phyloP scores from a whole-genome alignment of 139 green algal genomes.

The Pedinophyceae sp. region DNA sequence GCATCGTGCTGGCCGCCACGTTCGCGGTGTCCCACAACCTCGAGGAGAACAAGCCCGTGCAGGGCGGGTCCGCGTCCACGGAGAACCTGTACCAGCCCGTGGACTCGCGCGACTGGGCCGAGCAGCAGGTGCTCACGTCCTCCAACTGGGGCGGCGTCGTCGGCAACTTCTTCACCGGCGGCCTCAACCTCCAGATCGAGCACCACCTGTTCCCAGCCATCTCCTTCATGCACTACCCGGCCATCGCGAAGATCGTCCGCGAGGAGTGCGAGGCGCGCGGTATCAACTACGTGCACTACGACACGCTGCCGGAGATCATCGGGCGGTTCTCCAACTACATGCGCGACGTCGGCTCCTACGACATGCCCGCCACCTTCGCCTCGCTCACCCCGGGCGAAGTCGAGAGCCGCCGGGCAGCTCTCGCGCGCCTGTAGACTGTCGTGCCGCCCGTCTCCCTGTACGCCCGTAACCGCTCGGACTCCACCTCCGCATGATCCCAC shows the following conservation, averaged over 20 bases:
- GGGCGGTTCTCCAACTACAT: neutral
- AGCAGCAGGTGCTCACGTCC: conserved; percentile 55
- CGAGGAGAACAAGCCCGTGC: conserved; percentile 44
- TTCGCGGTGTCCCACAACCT: conserved; percentile 75
- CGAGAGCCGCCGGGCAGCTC: no score
- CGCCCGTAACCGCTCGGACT: no score
- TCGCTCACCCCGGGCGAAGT: no score
- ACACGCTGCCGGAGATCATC: conserved; percentile 22
- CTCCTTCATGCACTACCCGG: conserved; percentile 62
- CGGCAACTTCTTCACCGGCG: conserved; percentile 73
- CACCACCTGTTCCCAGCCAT: conserved; percentile 67
- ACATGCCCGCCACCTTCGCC: no score
- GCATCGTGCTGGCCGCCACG: conserved; percentile 52
- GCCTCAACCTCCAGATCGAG: conserved; percentile 53
- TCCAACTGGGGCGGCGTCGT: conserved; percentile 64
- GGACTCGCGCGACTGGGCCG: conserved; percentile 42
- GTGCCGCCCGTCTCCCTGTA: no score
- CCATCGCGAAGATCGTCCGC: conserved; percentile 53
- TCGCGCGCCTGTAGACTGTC: no score
- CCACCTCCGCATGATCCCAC: no score
- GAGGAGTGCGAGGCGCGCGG: conserved; percentile 51
- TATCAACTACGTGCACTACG: conserved; percentile 48
- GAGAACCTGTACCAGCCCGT: conserved; percentile 1
- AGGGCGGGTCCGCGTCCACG: conserved; percentile 13
- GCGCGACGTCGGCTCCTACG: neutral